Percentiles rank a stretch among this genome's conserved stretches.
These are phyloP conservation scores for Lodderomyces oxycetoniae DNA, from an alignment of 1,139 yeast species.

Conservation along the genomic window DNA sequence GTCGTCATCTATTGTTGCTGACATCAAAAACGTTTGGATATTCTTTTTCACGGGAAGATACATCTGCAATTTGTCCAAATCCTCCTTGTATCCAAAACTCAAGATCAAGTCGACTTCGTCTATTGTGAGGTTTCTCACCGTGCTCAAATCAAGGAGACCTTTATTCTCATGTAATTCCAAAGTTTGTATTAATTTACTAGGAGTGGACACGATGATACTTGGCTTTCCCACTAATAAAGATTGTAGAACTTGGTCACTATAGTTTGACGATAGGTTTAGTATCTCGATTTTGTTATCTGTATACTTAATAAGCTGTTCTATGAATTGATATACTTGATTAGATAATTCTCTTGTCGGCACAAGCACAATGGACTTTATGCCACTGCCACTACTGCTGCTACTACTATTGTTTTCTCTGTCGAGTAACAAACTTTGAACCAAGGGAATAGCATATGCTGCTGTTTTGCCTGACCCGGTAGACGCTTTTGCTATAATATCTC, in stretches of 20 bases:
- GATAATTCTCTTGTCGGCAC: slow-evolving; percentile 88
- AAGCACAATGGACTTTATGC: slow-evolving; percentile 53
- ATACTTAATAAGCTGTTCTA: slow-evolving; percentile 63
- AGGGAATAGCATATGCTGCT: slow-evolving; percentile 77
- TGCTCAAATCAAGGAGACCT: slow-evolving; percentile 42
- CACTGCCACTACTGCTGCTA: slow-evolving; percentile 18
- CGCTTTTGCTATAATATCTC: slow-evolving; percentile 85
- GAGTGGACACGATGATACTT: slow-evolving; percentile 82
- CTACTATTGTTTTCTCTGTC: slow-evolving; percentile 15
- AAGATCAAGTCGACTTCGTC: slow-evolving; percentile 94
- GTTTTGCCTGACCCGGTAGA: slow-evolving; percentile 92
- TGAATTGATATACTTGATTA: slow-evolving; percentile 71
- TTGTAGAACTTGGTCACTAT: slow-evolving; percentile 67
- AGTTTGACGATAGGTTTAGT: slow-evolving; percentile 71
- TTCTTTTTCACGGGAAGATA: slow-evolving; percentile 67
- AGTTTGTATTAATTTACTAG: slow-evolving; percentile 66
- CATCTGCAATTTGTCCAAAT: slow-evolving; percentile 60
- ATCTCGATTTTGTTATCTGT: slow-evolving; percentile 63
- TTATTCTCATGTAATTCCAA: slow-evolving; percentile 46
- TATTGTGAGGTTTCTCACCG: slow-evolving; percentile 69
- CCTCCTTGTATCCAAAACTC: slow-evolving; percentile 89
- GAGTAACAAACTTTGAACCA: slow-evolving; percentile 58
- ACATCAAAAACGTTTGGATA: slow-evolving; percentile 89
- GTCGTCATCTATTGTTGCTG: slow-evolving; percentile 92
- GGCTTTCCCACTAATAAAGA: slow-evolving; percentile 72